Evolutionary conservation across 352 stramenopile species (phyloP).

Genomic region (Phytopythium sindhum): DNA sequence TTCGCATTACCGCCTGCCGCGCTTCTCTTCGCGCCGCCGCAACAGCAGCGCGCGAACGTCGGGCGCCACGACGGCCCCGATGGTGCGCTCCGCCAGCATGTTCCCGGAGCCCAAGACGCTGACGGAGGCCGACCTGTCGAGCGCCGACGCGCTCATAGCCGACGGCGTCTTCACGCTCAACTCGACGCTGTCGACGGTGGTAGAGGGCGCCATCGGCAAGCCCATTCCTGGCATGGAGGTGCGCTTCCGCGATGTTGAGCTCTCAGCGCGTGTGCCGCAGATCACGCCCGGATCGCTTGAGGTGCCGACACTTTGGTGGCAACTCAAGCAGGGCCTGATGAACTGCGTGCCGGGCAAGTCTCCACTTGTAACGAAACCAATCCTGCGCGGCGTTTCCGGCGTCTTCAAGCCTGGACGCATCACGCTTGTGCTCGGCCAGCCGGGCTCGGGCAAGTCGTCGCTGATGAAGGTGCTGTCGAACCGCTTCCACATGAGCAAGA

Average conservation of each 20-base stretch:
- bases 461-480: constrained; percentile 51
- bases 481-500: constrained; percentile 43
- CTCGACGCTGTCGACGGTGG: constrained; percentile 32
- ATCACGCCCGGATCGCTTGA: constrained; percentile 19
- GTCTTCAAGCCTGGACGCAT: constrained; percentile 44
- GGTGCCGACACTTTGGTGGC: constrained; percentile 37
- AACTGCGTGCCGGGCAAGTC: constrained; percentile 11
- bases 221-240: constrained; percentile 54
- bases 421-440: constrained; percentile 52
- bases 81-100: constrained; percentile 23
- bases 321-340: constrained; percentile 24
- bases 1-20: constrained; percentile 23
- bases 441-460: constrained; percentile 36
- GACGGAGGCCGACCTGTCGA: constrained; percentile 31
- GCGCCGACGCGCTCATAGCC: constrained; percentile 42
- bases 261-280: constrained; percentile 24
- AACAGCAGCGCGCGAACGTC: constrained; percentile 16
- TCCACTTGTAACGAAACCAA: constrained; percentile 40
- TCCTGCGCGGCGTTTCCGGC: constrained; percentile 39
- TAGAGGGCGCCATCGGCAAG: constrained; percentile 33
- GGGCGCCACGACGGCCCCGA: constrained; percentile 7
- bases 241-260: constrained; percentile 44
- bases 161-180: constrained; percentile 50
- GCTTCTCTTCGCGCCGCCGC: constrained; percentile 25
- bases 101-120: constrained; percentile 21